phyloP scores from a whole-genome alignment of 768 basidiomycete genomes.

The Suillus subalutaceus region DNA sequence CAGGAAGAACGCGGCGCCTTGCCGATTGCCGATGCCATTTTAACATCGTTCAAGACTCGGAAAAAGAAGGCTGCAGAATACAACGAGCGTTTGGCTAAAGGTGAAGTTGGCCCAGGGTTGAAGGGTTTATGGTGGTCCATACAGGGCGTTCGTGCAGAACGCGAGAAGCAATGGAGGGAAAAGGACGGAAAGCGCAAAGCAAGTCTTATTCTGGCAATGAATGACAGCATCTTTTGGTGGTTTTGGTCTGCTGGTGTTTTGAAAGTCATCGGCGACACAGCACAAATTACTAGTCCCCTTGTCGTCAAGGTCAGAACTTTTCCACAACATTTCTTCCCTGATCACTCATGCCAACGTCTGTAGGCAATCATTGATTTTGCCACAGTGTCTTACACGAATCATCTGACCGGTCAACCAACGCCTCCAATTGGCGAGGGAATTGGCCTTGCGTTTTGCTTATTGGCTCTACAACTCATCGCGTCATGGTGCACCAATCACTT shows the following conservation, averaged over 20 bases:
- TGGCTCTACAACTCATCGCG: constrained; percentile 66
- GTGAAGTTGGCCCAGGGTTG: constrained; percentile 60
- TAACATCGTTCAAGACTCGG: constrained; percentile 64
- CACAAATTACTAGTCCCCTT: constrained; percentile 75
- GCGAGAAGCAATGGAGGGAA: constrained; percentile 67
- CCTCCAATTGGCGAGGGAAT: constrained; percentile 62
- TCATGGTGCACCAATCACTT: constrained; percentile 80
- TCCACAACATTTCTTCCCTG: background rate
- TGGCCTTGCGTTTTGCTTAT: constrained; percentile 73
- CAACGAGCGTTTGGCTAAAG: constrained; percentile 67
- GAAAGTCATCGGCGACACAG: constrained; percentile 66
- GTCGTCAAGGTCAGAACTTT: constrained; percentile 69
- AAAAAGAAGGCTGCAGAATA: constrained; percentile 61
- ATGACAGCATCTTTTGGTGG: constrained; percentile 76
- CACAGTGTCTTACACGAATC: constrained; percentile 58
- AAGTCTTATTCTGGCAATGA: constrained; percentile 70
- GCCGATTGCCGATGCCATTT: constrained; percentile 63
- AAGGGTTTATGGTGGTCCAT: constrained; percentile 64
- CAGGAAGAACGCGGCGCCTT: constrained; percentile 62
- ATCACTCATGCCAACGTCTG: constrained; percentile 4
- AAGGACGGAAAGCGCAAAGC: constrained; percentile 62
- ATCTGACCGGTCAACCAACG: constrained; percentile 35
- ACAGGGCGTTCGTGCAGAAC: constrained; percentile 46
- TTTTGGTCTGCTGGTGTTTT: constrained; percentile 73
- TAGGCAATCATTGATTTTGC: constrained; percentile 76